Conservation (phyloP, 768 basidiomycete species). For the Ramaria sp. region DNA sequence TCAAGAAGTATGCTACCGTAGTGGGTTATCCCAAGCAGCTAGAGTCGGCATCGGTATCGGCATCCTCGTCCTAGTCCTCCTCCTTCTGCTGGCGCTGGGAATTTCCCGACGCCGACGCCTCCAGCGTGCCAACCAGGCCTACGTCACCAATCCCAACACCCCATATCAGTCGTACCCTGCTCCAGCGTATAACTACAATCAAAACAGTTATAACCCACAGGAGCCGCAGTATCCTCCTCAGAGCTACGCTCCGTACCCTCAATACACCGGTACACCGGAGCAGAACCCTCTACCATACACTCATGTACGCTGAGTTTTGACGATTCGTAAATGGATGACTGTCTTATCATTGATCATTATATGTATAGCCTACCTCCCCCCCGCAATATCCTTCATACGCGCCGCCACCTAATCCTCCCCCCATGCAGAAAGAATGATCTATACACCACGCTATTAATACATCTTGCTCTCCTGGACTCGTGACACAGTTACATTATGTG, state of each 20-base stretch:
- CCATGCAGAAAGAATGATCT: neutral
- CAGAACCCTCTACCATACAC: neutral
- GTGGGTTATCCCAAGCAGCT: neutral
- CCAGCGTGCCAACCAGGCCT: neutral
- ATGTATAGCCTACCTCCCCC: neutral
- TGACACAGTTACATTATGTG: too few species aligned
- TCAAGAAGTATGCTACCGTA: neutral
- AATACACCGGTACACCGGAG: neutral
- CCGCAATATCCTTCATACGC: slow-evolving; percentile 1
- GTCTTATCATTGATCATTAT: neutral
- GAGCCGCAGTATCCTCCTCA: slow-evolving; percentile 1
- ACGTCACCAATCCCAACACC: slow-evolving; percentile 1
- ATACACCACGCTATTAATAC: neutral
- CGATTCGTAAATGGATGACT: neutral
- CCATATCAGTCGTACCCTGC: neutral
- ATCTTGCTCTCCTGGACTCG: neutral
- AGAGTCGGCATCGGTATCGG: slow-evolving; percentile 2
- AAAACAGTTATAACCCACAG: neutral
- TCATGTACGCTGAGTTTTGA: neutral
- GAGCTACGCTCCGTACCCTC: neutral
- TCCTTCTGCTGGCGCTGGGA: neutral
- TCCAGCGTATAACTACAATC: neutral
- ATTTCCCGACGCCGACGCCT: neutral
- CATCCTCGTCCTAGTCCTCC: neutral
- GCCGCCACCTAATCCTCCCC: neutral